Percentiles rank a stretch among this genome's conserved stretches.
Evolutionary conservation across 495 filamentous ascomycete genomes (phyloP).

Genomic region (Margaritispora aquatica): DNA sequence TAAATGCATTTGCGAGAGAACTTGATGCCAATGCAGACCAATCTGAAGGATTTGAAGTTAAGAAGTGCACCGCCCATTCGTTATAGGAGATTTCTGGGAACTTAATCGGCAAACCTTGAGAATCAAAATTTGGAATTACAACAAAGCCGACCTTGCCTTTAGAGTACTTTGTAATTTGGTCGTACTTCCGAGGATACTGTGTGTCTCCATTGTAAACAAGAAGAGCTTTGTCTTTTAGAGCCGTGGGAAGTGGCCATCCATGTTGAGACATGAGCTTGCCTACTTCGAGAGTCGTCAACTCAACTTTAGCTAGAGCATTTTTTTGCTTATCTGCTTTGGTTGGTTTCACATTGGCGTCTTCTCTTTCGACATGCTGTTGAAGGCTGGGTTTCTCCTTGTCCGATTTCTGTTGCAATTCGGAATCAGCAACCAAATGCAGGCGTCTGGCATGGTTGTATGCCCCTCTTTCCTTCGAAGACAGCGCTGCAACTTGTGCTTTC

Average conservation of each 20-base stretch:
- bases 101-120: not conserved
- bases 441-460: not conserved
- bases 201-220: not conserved
- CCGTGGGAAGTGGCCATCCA: not conserved
- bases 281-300: not conserved
- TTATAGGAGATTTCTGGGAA: conserved; percentile 37
- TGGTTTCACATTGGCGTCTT: too few species aligned
- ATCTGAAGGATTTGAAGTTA: not conserved
- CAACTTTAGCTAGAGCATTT: not conserved
- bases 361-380: too few species aligned
- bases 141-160: not conserved
- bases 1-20: conserved; percentile 4
- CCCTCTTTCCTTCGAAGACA: not conserved
- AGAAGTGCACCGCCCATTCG: conserved; percentile 4
- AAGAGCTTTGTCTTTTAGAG: not conserved
- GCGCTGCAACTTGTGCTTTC: not conserved
- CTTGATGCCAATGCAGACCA: not conserved
- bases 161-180: not conserved
- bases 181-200: conserved; percentile 1
- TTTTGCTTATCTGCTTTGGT: not conserved
- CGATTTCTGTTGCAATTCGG: not conserved
- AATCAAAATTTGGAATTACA: not conserved
- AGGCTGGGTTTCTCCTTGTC: not conserved
- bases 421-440: not conserved
- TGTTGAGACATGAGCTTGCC: too few species aligned